Evolutionary conservation across 179 eudicot species (phyloP), one percentile per base, ranked within the genome.

Genomic region (Gypsophila paniculata): DNA sequence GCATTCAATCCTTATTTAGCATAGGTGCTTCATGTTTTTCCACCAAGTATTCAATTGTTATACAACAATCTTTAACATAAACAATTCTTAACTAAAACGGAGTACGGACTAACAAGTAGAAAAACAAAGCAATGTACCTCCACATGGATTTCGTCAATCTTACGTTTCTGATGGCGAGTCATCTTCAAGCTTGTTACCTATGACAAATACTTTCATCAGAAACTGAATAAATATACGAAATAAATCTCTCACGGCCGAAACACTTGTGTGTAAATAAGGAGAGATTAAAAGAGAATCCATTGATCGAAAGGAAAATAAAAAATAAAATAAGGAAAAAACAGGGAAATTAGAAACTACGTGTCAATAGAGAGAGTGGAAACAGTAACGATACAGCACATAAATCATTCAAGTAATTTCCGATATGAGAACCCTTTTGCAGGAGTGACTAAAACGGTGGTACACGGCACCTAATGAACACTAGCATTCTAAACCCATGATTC

Each of bases 121-220:
- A 39, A 2, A 39, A 36, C 4, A 62, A n/a, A 4, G 36, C 29
- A 58, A 36, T 73, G 64, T 74, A 93, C 97, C 97, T 93, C 98
- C 26, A 91, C 96, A 80, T 91, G 98, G 70, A 90, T 89, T 84
- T 93, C 98, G 52, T 93, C 97, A 68, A 93, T 93, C 86, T 93
- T 93, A 32, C 98, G 96, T 67, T 91, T 93, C 79, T 93, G 98
- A 81, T 93, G 98, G 55, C 98, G 90, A 23, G 98, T 93, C 98
- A 93, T 93, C 80, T 93, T 93, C 89, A 93, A 85, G 81, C 91
- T 89, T 44, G 98, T 86, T 42, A 88, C 95, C 96, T 93, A 74
- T 58, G 69, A 77, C 46, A 69, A 49, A 48, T 19, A 19, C 65
- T 29, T 68, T 52, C 12, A 65, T 65, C 58, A 86, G 66, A 52